Percentiles rank a stretch among this genome's conserved stretches.
Evolutionary conservation across 345 rosid genomes (phyloP).

Genomic region (Sonneratia caseolaris): DNA sequence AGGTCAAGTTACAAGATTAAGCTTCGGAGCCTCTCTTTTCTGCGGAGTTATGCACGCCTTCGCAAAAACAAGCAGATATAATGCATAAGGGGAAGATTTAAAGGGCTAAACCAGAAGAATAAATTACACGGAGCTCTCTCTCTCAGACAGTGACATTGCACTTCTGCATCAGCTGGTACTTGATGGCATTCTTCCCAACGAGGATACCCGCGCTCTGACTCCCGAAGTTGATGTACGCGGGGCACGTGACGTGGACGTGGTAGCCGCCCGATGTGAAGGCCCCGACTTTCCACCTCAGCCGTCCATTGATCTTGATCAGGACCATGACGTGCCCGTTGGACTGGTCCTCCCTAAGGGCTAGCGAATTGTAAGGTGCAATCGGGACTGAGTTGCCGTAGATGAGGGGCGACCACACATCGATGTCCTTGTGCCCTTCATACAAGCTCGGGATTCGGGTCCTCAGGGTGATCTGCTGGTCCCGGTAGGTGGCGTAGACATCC

Average conservation of each 20-base stretch:
- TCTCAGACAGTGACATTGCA: constrained; percentile 8
- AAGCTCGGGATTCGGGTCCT: constrained; percentile 4
- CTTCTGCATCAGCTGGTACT: constrained; percentile 19
- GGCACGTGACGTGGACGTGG: constrained; percentile 25
- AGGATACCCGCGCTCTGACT: constrained; percentile 7
- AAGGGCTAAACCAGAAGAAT: neutral
- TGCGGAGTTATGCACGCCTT: neutral
- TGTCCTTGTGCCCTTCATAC: constrained; percentile 14
- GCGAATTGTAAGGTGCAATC: constrained; percentile 23
- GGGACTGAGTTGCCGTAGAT: constrained; percentile 24
- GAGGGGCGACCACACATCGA: constrained; percentile 36
- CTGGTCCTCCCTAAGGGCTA: constrained; percentile 14
- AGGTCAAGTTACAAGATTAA: neutral
- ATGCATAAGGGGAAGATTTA: no score
- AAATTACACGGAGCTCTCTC: neutral
- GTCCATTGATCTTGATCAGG: constrained; percentile 14
- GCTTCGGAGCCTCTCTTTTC: no score
- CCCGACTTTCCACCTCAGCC: constrained; percentile 27
- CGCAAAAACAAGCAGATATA: neutral
- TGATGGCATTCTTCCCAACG: constrained; percentile 13
- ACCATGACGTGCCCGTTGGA: constrained; percentile 14
- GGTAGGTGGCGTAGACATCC: constrained; percentile 12
- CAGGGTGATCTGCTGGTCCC: constrained; percentile 17
- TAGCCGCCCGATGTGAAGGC: constrained; percentile 15
- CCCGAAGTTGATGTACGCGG: constrained; percentile 23